These are phyloP conservation scores for Gillenia trifoliata DNA, from an alignment of 306 rosid species.

Conservation along the genomic window DNA sequence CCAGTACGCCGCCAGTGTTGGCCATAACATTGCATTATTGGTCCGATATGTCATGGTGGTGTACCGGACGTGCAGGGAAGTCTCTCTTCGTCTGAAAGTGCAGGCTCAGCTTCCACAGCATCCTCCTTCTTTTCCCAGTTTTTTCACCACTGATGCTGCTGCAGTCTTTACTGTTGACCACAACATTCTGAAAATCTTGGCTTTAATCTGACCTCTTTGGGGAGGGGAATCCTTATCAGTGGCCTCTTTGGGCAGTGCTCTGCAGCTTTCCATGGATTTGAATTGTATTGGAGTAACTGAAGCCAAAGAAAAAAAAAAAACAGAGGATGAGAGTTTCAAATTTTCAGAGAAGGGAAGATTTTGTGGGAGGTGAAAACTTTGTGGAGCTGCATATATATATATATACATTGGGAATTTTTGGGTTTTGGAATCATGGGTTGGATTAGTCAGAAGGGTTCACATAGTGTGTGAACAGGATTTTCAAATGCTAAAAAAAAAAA, in stretches of 20 bases:
- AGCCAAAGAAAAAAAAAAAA: not conserved
- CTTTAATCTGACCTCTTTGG: conserved; percentile 22
- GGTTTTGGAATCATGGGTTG: not conserved
- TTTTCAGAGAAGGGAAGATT: not conserved
- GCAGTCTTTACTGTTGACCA: not conserved
- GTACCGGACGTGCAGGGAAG: too few species aligned
- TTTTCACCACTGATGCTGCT: not conserved
- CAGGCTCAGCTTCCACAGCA: not conserved
- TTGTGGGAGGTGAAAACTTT: not conserved
- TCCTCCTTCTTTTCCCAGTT: not conserved
- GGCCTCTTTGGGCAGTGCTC: conserved; percentile 2
- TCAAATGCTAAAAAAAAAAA: not conserved
- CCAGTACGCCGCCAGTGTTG: too few species aligned
- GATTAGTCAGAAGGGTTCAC: conserved; percentile 2
- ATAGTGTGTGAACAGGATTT: not conserved
- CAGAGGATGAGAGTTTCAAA: not conserved
- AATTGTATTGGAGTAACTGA: not conserved
- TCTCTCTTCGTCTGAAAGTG: not conserved
- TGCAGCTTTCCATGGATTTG: conserved; percentile 6
- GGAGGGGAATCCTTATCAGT: conserved; percentile 27
- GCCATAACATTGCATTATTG: too few species aligned
- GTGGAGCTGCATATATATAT: not conserved
- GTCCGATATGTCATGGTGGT: not conserved
- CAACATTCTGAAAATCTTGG: not conserved
- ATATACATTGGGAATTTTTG: not conserved